Evolutionary conservation across 805 yeast species (phyloP).

Genomic region (Diddensiella santjacobensis): DNA sequence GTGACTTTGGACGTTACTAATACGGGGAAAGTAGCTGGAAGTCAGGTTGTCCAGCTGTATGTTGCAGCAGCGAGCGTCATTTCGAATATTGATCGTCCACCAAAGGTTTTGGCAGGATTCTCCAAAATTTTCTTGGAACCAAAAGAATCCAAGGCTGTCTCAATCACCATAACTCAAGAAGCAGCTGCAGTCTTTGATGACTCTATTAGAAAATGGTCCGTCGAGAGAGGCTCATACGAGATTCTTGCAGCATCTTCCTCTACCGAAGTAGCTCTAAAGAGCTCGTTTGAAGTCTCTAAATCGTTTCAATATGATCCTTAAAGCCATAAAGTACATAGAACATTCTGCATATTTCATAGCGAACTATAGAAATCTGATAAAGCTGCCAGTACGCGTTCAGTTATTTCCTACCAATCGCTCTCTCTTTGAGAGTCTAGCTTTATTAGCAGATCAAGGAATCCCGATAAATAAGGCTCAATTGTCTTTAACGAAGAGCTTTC

Average conservation of each 20-base stretch:
- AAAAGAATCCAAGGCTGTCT: constrained; percentile 33
- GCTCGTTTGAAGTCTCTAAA: not conserved
- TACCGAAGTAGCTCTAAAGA: not conserved
- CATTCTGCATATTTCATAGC: no score
- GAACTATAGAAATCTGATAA: no score
- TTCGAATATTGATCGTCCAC: constrained; percentile 46
- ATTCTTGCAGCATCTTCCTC: not conserved
- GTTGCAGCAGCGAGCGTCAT: constrained; percentile 27
- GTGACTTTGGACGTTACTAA: constrained; percentile 45
- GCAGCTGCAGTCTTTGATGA: not conserved
- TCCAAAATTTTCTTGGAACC: constrained; percentile 45
- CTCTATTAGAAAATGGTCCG: not conserved
- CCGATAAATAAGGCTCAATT: not conserved
- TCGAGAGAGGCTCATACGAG: not conserved
- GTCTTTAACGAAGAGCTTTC: not conserved
- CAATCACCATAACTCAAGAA: not conserved
- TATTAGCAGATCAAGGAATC: not conserved
- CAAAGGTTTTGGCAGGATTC: constrained; percentile 57
- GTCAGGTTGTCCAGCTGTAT: constrained; percentile 55
- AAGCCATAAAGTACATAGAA: no score
- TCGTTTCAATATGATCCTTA: not conserved
- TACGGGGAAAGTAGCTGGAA: constrained; percentile 46
- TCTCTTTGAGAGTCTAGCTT: not conserved
- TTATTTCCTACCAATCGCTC: not conserved
- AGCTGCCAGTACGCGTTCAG: no score